Evolutionary conservation across 1,284 basidiomycete genomes (phyloP).

Genomic region (Peniophora sp.): DNA sequence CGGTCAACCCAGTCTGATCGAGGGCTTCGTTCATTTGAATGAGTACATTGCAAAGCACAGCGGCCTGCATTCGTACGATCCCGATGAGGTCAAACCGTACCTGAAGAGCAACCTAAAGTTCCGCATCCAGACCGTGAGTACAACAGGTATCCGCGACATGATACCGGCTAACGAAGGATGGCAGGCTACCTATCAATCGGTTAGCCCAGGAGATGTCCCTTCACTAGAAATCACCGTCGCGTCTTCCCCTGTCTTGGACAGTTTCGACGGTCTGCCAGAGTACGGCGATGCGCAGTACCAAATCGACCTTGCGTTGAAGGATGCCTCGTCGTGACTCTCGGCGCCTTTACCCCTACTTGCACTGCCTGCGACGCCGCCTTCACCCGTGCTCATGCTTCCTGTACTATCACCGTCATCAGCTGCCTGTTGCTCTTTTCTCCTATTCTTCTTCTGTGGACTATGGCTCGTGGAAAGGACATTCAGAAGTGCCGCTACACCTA

Average conservation of each 20-base stretch:
- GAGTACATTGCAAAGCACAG: constrained; percentile 22
- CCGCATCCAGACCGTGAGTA: constrained; percentile 18
- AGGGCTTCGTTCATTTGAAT: constrained; percentile 50
- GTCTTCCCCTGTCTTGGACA: constrained; percentile 3
- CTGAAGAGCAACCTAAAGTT: constrained; percentile 28
- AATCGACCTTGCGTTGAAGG: no score
- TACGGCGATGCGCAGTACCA: background rate
- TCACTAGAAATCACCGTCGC: constrained; percentile 12
- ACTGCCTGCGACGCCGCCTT: no score
- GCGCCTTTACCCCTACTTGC: no score
- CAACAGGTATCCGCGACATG: no score
- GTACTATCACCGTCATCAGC: no score
- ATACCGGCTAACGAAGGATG: no score
- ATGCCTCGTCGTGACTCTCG: no score
- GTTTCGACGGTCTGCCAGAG: background rate
- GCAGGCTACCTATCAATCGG: background rate
- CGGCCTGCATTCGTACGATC: constrained; percentile 21
- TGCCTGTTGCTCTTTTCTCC: no score
- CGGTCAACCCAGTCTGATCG: constrained; percentile 29
- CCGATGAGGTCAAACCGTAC: constrained; percentile 28
- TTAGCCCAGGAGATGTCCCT: constrained; percentile 2
- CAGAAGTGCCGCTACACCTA: no score
- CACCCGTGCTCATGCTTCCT: no score
- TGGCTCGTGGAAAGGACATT: no score
- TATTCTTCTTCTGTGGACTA: no score